Conservation (phyloP, 345 rosid species). For the Aquilaria yunnanensis region DNA sequence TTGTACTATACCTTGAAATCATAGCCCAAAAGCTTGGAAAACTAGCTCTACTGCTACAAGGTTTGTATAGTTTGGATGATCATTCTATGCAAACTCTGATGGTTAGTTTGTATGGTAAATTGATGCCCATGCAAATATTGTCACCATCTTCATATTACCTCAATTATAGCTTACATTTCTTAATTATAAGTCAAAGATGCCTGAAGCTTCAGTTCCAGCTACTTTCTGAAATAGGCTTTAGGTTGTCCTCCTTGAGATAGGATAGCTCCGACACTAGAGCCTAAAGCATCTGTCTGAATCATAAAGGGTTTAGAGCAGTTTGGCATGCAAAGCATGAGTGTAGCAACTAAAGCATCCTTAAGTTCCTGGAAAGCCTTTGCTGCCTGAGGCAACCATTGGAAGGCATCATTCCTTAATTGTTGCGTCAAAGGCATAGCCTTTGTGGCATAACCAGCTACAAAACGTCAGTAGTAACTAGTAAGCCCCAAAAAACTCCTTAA, state of each 20-base stretch:
- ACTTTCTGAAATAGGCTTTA: background rate
- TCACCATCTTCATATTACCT: background rate
- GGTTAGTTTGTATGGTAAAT: too few species aligned
- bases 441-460: background rate
- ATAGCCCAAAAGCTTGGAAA: too few species aligned
- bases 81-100: too few species aligned
- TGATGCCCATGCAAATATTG: too few species aligned
- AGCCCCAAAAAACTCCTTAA: background rate
- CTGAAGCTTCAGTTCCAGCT: background rate
- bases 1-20: background rate
- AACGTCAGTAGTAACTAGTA: background rate
- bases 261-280: background rate
- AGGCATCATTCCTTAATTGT: background rate
- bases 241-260: background rate
- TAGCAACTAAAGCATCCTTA: background rate
- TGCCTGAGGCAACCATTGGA: background rate
- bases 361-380: background rate
- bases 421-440: background rate
- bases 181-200: background rate
- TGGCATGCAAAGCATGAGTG: background rate
- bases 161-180: background rate
- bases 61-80: too few species aligned
- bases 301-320: background rate
- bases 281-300: background rate
- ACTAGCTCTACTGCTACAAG: too few species aligned